Conservation (phyloP, 352 stramenopile genomes). For the Globisporangium cystogenes region DNA sequence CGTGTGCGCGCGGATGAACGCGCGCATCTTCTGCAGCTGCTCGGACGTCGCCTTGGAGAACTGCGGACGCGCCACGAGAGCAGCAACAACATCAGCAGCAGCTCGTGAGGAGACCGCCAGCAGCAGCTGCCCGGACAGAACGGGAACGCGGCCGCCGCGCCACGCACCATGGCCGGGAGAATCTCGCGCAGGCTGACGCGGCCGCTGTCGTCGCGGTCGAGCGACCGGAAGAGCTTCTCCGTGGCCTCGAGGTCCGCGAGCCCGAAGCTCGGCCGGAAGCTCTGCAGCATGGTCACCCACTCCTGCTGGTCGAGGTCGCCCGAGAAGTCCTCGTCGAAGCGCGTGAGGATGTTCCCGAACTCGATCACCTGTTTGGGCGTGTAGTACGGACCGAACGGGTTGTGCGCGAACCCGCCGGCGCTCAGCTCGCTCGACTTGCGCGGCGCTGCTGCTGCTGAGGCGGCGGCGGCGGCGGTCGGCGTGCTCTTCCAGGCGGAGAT, state of each 20-base stretch:
- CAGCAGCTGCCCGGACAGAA: too few relatives aligned
- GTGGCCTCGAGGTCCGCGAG: conserved; percentile 20
- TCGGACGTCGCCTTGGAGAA: conserved; percentile 44
- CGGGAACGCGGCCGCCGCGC: too few relatives aligned
- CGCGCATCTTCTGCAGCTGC: conserved; percentile 41
- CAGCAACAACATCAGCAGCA: too few relatives aligned
- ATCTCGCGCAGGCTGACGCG: conserved; percentile 47
- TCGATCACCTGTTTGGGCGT: conserved; percentile 52
- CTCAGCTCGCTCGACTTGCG: not conserved
- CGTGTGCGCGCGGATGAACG: conserved; percentile 20
- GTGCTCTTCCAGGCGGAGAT: conserved; percentile 7
- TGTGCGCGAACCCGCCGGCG: conserved; percentile 6
- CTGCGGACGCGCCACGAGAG: conserved; percentile 15
- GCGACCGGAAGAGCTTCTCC: conserved; percentile 40
- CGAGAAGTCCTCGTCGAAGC: conserved; percentile 50
- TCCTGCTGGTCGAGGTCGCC: conserved; percentile 51
- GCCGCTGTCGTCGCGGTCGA: conserved; percentile 44
- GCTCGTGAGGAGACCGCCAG: not conserved
- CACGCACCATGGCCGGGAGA: conserved; percentile 40
- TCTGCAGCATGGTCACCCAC: conserved; percentile 42
- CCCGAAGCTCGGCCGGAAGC: conserved; percentile 17
- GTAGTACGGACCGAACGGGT: conserved; percentile 57
- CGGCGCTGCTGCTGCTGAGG: not conserved
- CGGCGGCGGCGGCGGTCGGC: too few relatives aligned
- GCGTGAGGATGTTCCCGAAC: conserved; percentile 36